Evolutionary conservation across 805 yeast genomes (phyloP).

Genomic region (Lipomyces spencermartinsiae): DNA sequence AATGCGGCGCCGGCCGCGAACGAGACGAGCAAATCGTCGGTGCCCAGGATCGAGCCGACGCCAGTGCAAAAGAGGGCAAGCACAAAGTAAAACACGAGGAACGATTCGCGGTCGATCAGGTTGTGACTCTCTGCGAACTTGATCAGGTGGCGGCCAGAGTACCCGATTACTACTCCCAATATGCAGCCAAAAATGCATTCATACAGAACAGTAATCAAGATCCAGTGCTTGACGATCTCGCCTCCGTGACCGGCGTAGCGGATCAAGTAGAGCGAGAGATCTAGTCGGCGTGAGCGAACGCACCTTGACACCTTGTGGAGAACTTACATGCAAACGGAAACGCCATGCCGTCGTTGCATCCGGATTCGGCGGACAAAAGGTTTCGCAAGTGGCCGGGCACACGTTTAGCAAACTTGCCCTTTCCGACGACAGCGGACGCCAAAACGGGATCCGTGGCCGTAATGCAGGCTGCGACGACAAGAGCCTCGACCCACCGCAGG

Average conservation of each 20-base stretch:
- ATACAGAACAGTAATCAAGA: constrained; percentile 74
- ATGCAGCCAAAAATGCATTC: constrained; percentile 82
- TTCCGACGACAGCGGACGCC: constrained; percentile 95
- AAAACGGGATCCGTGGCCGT: constrained; percentile 96
- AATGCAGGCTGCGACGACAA: constrained; percentile 82
- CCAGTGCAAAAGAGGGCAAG: constrained; percentile 88
- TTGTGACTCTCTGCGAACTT: constrained; percentile 71
- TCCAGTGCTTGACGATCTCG: constrained; percentile 80
- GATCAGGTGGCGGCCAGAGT: constrained; percentile 69
- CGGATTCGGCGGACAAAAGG: constrained; percentile 82
- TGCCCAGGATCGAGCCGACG: constrained; percentile 83
- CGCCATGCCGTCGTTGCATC: constrained; percentile 96
- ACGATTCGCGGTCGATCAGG: constrained; percentile 86
- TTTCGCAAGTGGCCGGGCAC: constrained; percentile 93
- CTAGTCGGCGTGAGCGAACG: constrained; percentile 1
- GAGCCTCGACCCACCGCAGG: constrained; percentile 70
- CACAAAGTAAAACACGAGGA: constrained; percentile 81
- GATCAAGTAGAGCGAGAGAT: constrained; percentile 69
- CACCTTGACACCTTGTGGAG: neutral
- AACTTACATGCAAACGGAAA: constrained; percentile 72
- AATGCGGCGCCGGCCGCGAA: constrained; percentile 94
- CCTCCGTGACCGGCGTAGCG: constrained; percentile 68
- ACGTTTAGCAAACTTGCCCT: constrained; percentile 86
- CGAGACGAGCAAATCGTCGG: constrained; percentile 85
- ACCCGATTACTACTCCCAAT: constrained; percentile 77